Conservation (phyloP, 2,329 filamentous ascomycete species). For the Aciculosporium take region DNA sequence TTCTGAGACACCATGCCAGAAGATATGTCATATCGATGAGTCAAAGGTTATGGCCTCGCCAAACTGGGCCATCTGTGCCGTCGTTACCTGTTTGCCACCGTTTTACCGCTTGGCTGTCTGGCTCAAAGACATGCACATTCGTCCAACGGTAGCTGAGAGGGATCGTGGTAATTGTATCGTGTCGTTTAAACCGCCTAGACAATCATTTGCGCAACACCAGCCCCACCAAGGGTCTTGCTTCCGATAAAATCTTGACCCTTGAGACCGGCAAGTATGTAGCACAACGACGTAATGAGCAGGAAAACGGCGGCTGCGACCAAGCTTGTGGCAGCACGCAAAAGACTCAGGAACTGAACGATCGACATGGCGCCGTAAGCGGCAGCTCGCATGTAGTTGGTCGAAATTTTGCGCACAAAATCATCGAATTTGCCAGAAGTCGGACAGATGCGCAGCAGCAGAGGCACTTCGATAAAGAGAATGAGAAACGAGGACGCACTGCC, state of each 20-base stretch:
- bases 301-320: slow-evolving; percentile 79
- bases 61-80: not conserved
- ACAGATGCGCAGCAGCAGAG: slow-evolving; percentile 91
- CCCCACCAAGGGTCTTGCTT: slow-evolving; percentile 91
- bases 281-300: slow-evolving; percentile 59
- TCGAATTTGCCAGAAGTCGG: slow-evolving; percentile 88
- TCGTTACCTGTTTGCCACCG: not conserved
- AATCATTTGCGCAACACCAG: slow-evolving; percentile 95
- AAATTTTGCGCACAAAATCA: slow-evolving; percentile 74
- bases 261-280: slow-evolving; percentile 67
- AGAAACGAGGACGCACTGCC: slow-evolving; percentile 53
- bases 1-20: not conserved
- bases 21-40: not conserved
- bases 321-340: slow-evolving; percentile 49
- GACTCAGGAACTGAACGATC: slow-evolving; percentile 69
- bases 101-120: not conserved
- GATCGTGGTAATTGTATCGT: not conserved
- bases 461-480: slow-evolving; percentile 79
- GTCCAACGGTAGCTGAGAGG: not conserved
- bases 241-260: slow-evolving; percentile 78
- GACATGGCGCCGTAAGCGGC: slow-evolving; percentile 73
- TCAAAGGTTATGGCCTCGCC: not conserved
- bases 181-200: slow-evolving; percentile 40
- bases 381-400: slow-evolving; percentile 94
- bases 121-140: not conserved